Evolutionary conservation across 495 filamentous ascomycete species (phyloP).

Genomic region (Tirmania nivea): DNA sequence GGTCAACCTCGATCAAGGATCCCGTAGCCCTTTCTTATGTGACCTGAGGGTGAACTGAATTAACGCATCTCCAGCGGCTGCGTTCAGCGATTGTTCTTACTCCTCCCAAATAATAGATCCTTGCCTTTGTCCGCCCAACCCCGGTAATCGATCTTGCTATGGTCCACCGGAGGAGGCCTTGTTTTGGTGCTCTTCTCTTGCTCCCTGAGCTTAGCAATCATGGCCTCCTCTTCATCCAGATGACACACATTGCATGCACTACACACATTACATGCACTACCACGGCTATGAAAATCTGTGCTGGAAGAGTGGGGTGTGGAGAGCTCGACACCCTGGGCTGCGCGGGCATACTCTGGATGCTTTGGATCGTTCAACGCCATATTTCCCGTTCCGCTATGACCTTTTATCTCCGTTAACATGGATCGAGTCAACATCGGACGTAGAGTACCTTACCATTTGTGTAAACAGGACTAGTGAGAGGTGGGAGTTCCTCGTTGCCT

Average conservation of each 20-base stretch:
- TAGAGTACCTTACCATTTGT: slow-evolving; percentile 40
- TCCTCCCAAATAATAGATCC: slow-evolving; percentile 30
- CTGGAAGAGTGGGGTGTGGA: slow-evolving; percentile 28
- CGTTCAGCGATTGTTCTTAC: slow-evolving; percentile 13
- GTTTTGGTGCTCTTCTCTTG: slow-evolving; percentile 20
- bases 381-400: slow-evolving; percentile 41
- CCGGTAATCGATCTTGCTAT: slow-evolving; percentile 13
- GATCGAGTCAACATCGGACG: background rate
- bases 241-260: slow-evolving; percentile 33
- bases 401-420: slow-evolving; percentile 14
- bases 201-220: slow-evolving; percentile 13
- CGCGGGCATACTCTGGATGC: slow-evolving; percentile 43
- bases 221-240: slow-evolving; percentile 19
- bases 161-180: slow-evolving; percentile 3
- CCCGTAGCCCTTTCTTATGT: background rate
- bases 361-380: slow-evolving; percentile 50
- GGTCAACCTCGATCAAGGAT: background rate
- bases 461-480: slow-evolving; percentile 57
- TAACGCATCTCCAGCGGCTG: slow-evolving; percentile 2
- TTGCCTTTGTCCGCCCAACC: slow-evolving; percentile 32
- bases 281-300: slow-evolving; percentile 22
- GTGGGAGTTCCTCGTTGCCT: slow-evolving; percentile 51
- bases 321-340: slow-evolving; percentile 56
- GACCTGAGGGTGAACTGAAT: too few relatives aligned
- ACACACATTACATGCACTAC: too few relatives aligned